Base-by-base conservation (phyloP, 345 rosid genomes). In the Bretschneidera sinensis region DNA sequence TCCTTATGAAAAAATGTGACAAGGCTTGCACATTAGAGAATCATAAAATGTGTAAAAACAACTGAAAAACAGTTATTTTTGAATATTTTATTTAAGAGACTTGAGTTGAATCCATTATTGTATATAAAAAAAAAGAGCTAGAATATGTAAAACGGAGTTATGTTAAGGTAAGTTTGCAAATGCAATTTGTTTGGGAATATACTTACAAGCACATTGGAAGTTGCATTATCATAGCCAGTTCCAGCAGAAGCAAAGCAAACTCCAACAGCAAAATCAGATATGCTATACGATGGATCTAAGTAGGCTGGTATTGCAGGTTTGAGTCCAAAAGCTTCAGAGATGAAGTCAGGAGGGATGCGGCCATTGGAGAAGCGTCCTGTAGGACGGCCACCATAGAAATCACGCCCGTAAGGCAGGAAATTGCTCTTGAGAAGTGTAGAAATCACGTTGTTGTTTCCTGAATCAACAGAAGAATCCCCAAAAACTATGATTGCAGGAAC, bases 171-270 rank as follows among this genome's bases (percentile, higher is more conserved):
- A n/a, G n/a, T n/a, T n/a, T n/a, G n/a, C n/a, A n/a, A n/a, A n/a
- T n/a, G 9, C 20, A 33, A 9, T n/a, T 55, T 55, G 0, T 21
- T 18, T 6, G 14, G 48, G 19, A 24, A n/a, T n/a, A n/a, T n/a
- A 65, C 84, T 77, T 70, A 82, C 87, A 0, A 82, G 82, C 21
- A 82, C 87, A 0, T 48, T 35, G 51, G 87, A 63, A 21, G 87
- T 82, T 51, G 71, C 70, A n/a, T n/a, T n/a, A n/a, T n/a, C n/a
- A n/a, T n/a, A n/a, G n/a, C n/a, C n/a, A n/a, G n/a, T n/a, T n/a
- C 82, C 87, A 5, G 87, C 87, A 6, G 87, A 82, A 21, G 87
- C 87, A 52, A 82, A 82, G 35, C 80, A 74, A 17, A 82, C 87
- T 4, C 84, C 87, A 9, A 70, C 62, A 52, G 73, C 80, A 9